Evolutionary conservation across 257 asterid genomes (phyloP), one percentile per base, ranked within the genome.

Genomic region (Misopates orontium): DNA sequence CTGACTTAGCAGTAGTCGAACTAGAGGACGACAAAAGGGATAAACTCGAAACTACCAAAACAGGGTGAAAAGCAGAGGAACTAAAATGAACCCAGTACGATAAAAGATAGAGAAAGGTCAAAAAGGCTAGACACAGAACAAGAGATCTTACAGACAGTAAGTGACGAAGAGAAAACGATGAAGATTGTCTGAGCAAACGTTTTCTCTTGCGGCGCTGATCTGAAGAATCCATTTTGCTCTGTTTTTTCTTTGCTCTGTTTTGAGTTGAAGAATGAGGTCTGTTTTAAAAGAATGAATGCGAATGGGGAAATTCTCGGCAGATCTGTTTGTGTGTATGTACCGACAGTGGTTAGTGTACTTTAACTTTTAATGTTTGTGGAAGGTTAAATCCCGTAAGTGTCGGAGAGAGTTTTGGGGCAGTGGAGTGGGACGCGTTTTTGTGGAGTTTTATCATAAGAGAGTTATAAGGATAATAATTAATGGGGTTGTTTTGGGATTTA

Each of bases 181-280:
- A 54, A 1, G 90, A 56, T 54, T 73, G 83, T 68, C 90, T 66
- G 60, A 77, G 66, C 11, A 78, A 22, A n/a, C 95, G 83, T 78
- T 88, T 94, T 68, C 95, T 78, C 84, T 86, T 90, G 70, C 97
- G 88, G 44, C 91, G 82, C 69, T 80, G 89, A 78, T 92, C 95
- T 12, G 95, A 77, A 53, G 83, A 79, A 71, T 79, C 95, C 99
- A 93, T 91, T 20, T 74, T 58, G n/a, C n/a, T n/a, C n/a, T n/a
- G n/a, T n/a, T n/a, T n/a, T n/a, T n/a, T n/a, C n/a, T n/a, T n/a
- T n/a, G n/a, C n/a, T n/a, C n/a, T n/a, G n/a, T n/a, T n/a, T n/a
- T n/a, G n/a, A n/a, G n/a, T n/a, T n/a, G 57, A 14, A 12, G 10
- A 54, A 10, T 15, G 41, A 58, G 17, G 23, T n/a, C n/a, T n/a